Base-by-base conservation (phyloP, 352 stramenopile genomes). In the Globisporangium spiculum region DNA sequence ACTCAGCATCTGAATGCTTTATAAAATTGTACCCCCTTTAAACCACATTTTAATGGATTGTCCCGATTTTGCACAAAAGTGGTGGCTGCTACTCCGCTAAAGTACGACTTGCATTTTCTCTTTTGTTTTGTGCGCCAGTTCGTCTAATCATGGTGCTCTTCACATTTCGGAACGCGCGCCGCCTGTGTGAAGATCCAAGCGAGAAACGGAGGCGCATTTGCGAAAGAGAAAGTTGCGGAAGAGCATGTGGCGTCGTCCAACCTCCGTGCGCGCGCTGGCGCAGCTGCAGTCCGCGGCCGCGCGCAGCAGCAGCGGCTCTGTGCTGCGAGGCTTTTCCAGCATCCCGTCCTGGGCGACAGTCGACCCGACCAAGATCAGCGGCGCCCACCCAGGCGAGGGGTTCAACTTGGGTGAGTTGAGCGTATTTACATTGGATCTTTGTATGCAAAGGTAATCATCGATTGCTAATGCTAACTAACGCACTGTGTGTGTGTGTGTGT, bases 301-400 rank as follows among this genome's bases (percentile, higher is more conserved):
- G 46, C 70, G 26, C 67, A 71, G 62, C 75, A 68, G 30, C 66
- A 65, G 26, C 26, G 73, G 52, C 54, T 27, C 61, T 59, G 69
- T 71, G 67, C 60, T 74, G 59, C 85, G 85, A 52, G 58, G 69
- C 63, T 76, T 89, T 69, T 81, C 78, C 32, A 89, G 79, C 66
- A 68, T 97, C 24, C 90, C 89, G 26, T 91, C 85, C 59, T 99
- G 96, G 92, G 96, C 96, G 30, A 97, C 93, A 1, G 78, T 98
- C n/a, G 92, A 98, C 75, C 94, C 95, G 1, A 71, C 68, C 24
- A 75, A 71, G 54, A 85, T 98, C 57, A 97, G 89, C 63, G 85
- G 81, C 16, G 72, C 69, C 32, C 78, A 84, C 50, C 93, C 94
- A 2, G 83, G 87, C 61, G 82, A 90, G 44, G 91, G 98, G 61